phyloP scores from a whole-genome alignment of 352 stramenopile species.

The Phytophthora idaei region DNA sequence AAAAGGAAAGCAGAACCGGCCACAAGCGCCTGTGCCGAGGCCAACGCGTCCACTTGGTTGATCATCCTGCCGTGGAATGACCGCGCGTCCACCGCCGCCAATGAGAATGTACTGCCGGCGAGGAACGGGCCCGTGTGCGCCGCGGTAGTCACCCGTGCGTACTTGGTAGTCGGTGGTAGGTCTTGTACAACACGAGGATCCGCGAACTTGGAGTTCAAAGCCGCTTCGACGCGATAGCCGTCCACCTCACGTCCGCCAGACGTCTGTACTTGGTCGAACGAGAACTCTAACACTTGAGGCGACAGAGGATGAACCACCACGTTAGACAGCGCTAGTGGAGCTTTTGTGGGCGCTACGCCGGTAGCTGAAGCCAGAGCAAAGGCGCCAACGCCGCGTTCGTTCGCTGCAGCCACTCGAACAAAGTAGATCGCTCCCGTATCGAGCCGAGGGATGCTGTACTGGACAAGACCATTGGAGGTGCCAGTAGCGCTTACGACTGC shows the following conservation, averaged over 20 bases:
- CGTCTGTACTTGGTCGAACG: conserved; percentile 61
- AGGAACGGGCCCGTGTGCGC: conserved; percentile 74
- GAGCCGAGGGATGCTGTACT: conserved; percentile 65
- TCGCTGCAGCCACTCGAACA: conserved; percentile 80
- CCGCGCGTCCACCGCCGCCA: conserved; percentile 51
- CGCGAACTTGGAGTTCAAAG: conserved; percentile 21
- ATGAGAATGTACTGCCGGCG: conserved; percentile 63
- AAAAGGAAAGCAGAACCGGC: conserved; percentile 53
- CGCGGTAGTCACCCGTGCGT: conserved; percentile 69
- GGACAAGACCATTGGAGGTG: conserved; percentile 22
- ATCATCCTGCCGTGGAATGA: conserved; percentile 59
- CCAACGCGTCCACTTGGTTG: conserved; percentile 53
- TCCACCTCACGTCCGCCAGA: conserved; percentile 67
- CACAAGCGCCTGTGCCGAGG: conserved; percentile 38
- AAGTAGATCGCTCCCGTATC: conserved; percentile 70
- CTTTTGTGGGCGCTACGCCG: conserved; percentile 48
- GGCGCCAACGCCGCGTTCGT: conserved; percentile 79
- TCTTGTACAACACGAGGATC: conserved; percentile 18
- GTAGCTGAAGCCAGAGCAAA: conserved; percentile 40
- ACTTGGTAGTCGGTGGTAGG: conserved; percentile 45
- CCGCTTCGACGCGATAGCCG: conserved; percentile 58
- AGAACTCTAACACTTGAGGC: conserved; percentile 48
- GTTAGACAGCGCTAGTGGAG: conserved; percentile 58
- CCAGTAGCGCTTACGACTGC: conserved; percentile 30
- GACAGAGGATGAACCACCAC: conserved; percentile 43